A percentile compares a stretch with the other conserved stretches of the same genome.
phyloP scores from a whole-genome alignment of 345 rosid species.

The Gossypium arboreum region DNA sequence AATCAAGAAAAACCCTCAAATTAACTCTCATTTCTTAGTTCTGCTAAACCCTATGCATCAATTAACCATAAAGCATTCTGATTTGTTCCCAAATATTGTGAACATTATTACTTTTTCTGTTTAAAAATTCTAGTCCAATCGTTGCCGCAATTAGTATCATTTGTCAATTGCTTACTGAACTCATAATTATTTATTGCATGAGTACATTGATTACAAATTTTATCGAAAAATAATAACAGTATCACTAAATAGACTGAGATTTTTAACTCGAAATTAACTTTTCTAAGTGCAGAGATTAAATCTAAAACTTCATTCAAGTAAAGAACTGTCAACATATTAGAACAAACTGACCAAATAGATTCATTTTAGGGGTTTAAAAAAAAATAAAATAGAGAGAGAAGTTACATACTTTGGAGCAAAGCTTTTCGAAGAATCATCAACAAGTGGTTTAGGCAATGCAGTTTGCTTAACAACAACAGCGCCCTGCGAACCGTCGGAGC shows the following conservation, averaged over 20 bases:
- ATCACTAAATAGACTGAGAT: too few species aligned
- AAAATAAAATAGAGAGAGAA: background rate
- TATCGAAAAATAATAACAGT: too few species aligned
- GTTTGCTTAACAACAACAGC: conserved; percentile 24
- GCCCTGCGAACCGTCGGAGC: conserved; percentile 25
- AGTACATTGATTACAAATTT: too few species aligned
- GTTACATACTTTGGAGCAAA: conserved; percentile 38
- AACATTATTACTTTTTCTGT: background rate
- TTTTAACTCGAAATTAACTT: too few species aligned
- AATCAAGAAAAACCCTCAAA: background rate
- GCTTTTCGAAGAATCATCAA: conserved; percentile 29
- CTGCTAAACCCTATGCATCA: background rate
- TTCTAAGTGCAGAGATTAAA: too few species aligned
- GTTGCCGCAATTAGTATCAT: too few species aligned
- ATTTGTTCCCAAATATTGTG: background rate
- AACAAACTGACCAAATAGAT: background rate
- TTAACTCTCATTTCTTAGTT: background rate
- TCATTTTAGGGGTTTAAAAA: background rate
- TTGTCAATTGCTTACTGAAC: too few species aligned
- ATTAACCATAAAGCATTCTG: background rate
- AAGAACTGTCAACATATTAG: too few species aligned
- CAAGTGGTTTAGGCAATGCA: conserved; percentile 22
- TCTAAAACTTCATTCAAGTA: too few species aligned
- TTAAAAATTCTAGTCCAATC: too few species aligned
- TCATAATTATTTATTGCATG: too few species aligned